Percentiles rank a stretch among this genome's conserved stretches.
Evolutionary conservation across 2,329 filamentous ascomycete genomes (phyloP).

Genomic region (Thielaviopsis populi): DNA sequence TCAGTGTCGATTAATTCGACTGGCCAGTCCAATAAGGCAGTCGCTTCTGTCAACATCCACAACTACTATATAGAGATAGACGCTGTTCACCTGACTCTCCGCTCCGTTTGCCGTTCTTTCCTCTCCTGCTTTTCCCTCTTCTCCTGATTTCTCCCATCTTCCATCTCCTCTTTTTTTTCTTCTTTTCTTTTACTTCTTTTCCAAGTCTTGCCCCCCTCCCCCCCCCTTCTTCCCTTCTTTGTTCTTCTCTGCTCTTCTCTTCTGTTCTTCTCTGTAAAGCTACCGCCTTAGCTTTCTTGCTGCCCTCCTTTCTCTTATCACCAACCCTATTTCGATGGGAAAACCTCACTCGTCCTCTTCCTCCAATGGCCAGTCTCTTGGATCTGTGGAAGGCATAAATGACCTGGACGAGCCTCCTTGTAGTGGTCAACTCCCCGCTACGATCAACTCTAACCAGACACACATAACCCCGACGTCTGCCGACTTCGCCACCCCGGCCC

Average conservation of each 20-base stretch:
- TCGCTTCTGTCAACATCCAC: neutral
- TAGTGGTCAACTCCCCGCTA: constrained; percentile 14
- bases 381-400: constrained; percentile 18
- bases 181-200: neutral
- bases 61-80: neutral
- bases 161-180: neutral
- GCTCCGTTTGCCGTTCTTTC: neutral
- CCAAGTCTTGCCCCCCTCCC: neutral
- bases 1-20: no score
- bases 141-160: neutral
- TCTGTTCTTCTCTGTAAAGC: neutral
- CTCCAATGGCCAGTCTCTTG: constrained; percentile 18
- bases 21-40: neutral
- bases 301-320: constrained; percentile 3
- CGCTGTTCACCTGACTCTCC: neutral
- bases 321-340: constrained; percentile 19
- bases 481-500: neutral
- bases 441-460: neutral
- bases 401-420: constrained; percentile 19
- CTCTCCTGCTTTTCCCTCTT: neutral
- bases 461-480: neutral
- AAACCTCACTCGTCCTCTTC: constrained; percentile 18
- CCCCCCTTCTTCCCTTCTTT: neutral
- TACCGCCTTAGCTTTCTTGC: constrained; percentile 1
- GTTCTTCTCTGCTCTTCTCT: neutral